Evolutionary conservation across 768 basidiomycete species (phyloP).

Genomic region (Boletellus ananiceps): DNA sequence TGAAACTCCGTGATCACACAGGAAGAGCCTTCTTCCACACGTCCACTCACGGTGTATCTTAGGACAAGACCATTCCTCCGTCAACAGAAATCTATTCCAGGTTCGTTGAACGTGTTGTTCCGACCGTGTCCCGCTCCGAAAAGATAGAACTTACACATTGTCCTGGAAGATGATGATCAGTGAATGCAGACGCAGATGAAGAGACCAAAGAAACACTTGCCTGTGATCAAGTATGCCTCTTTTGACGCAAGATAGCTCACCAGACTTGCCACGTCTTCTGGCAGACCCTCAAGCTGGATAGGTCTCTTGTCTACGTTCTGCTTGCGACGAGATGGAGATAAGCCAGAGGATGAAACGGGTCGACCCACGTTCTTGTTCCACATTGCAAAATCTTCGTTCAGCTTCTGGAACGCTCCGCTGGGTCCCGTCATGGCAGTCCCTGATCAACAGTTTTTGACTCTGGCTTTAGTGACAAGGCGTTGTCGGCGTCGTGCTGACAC

Average conservation of each 20-base stretch:
- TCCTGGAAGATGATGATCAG: not conserved
- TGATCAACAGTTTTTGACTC: not conserved
- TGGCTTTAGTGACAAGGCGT: conserved; percentile 21
- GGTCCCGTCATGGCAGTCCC: not conserved
- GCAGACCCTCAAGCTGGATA: conserved; percentile 20
- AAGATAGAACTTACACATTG: not conserved
- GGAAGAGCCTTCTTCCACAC: too few relatives aligned
- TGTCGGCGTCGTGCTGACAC: conserved; percentile 28
- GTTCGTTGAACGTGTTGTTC: too few relatives aligned
- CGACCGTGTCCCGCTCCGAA: too few relatives aligned
- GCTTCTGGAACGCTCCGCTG: too few relatives aligned
- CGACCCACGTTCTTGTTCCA: not conserved
- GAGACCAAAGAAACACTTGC: not conserved
- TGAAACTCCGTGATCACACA: too few relatives aligned
- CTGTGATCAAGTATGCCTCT: conserved; percentile 24
- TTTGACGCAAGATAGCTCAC: conserved; percentile 37
- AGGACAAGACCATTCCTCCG: too few relatives aligned
- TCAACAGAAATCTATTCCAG: too few relatives aligned
- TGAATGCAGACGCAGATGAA: not conserved
- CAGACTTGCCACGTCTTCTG: conserved; percentile 32
- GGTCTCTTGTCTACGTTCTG: too few relatives aligned
- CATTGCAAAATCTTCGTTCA: too few relatives aligned
- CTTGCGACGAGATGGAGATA: not conserved
- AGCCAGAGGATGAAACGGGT: too few relatives aligned
- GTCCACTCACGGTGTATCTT: too few relatives aligned